Conservation (phyloP, 106 monocot species). For the Apostasia ramifera region DNA sequence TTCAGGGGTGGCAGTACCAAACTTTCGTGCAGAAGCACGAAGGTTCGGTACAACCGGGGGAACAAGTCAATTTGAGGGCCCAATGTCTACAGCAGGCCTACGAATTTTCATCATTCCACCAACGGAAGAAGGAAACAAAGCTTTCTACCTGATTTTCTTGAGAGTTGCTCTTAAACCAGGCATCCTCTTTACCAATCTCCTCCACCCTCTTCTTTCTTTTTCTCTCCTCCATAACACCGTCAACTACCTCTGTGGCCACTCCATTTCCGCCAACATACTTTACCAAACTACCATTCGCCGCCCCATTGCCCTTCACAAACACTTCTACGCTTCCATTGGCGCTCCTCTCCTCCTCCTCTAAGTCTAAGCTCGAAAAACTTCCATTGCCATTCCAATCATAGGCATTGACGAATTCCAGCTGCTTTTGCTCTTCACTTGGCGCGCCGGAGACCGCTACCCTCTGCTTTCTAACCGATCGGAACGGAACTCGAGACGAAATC, state of each 20-base stretch:
- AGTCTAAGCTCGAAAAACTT: constrained; percentile 1
- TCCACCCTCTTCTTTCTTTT: constrained; percentile 67
- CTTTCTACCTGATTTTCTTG: constrained; percentile 54
- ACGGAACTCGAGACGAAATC: background rate
- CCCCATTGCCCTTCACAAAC: constrained; percentile 33
- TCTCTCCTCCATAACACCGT: constrained; percentile 23
- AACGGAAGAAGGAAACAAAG: background rate
- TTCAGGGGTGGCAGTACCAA: no score
- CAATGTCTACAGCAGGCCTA: no score
- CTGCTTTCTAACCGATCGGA: constrained; percentile 14
- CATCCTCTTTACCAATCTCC: constrained; percentile 84
- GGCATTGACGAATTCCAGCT: constrained; percentile 15
- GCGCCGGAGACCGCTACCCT: constrained; percentile 6
- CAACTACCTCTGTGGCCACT: constrained; percentile 2
- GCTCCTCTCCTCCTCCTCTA: constrained; percentile 8
- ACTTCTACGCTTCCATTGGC: constrained; percentile 19
- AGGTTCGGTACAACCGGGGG: no score
- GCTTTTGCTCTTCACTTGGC: constrained; percentile 9
- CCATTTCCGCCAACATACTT: constrained; percentile 28
- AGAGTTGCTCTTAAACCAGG: constrained; percentile 69
- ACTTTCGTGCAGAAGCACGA: no score
- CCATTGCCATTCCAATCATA: constrained; percentile 46
- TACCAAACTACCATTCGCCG: constrained; percentile 24
- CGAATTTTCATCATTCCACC: no score
- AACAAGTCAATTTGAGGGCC: no score